Evolutionary conservation across 164 flowering plant species (phyloP), one percentile per base, ranked within the genome.

Genomic region (Tetracentron sinense): DNA sequence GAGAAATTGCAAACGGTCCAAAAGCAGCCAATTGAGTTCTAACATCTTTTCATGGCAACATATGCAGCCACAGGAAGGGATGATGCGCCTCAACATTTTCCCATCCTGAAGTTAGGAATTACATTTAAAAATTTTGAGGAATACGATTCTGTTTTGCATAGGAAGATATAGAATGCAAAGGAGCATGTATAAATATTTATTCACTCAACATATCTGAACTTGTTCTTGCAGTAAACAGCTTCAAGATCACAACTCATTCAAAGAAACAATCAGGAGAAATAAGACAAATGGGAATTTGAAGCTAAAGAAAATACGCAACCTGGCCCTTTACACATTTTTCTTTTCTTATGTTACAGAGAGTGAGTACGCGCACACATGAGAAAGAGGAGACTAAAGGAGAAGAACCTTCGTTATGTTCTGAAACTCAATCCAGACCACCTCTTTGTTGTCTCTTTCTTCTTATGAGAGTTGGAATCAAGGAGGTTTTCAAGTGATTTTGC

Each of bases 401-500:
- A 26, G 6, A 29, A 7, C 50, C 33, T 54, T 38, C 0, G 29
- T 65, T 31, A 62, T 17, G 54, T 60, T 58, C 26, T 65, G 54
- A 63, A 60, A 11, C 61, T 53, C 33, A 64, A 61, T 19, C 21
- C 69, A n/a, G 69, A 25, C 64, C 72, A 20, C 22, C 47, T 61
- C 54, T 66, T 71, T 14, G 38, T 49, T 19, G 21, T 65, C 21
- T 67, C 70, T 49, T 61, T 71, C 51, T 70, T 77, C 31, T 54
- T 49, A 5, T 25, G 59, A 33, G 71, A 22, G 51, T 62, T 74
- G 61, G 71, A 61, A 56, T 48, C 78, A 27, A 79, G 74, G 17
- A 77, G 76, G 42, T 57, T 74, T 58, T 64, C 73, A 7, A 79
- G 71, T 20, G 78, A 76, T 28, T 72, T 76, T n/a, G 62, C 72